These are phyloP conservation scores for Sphaerostilbella broomeana DNA, from an alignment of 2,329 filamentous ascomycete species.

Conservation along the genomic window DNA sequence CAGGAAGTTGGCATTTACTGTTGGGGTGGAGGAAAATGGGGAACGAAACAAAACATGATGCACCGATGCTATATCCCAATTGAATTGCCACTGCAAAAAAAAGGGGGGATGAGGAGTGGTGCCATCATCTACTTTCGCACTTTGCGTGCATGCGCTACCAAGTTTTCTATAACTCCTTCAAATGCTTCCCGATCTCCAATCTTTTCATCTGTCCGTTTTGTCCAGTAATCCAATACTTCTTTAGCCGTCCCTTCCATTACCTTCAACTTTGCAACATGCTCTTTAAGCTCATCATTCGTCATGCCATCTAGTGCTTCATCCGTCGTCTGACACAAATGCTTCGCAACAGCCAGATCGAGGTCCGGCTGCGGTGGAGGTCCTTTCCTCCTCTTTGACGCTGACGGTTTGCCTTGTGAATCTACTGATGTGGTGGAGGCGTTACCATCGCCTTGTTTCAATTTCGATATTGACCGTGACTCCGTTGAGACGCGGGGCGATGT, in stretches of 20 bases:
- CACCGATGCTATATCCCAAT: constrained; percentile 18
- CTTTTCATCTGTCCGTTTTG: constrained; percentile 76
- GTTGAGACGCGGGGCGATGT: constrained; percentile 50
- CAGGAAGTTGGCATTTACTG: too few relatives aligned
- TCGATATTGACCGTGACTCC: constrained; percentile 45
- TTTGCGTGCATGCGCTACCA: constrained; percentile 86
- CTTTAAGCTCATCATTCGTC: constrained; percentile 67
- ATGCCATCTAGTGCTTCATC: constrained; percentile 75
- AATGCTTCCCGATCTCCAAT: constrained; percentile 88
- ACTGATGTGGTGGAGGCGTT: constrained; percentile 54
- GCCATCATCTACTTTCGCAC: constrained; percentile 59
- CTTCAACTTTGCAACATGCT: constrained; percentile 64
- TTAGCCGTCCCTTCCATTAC: constrained; percentile 65
- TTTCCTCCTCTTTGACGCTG: constrained; percentile 38
- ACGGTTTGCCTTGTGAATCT: constrained; percentile 51
- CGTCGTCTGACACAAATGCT: constrained; percentile 74
- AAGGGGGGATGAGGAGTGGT: not conserved
- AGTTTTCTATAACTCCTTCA: constrained; percentile 92
- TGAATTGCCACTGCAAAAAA: constrained; percentile 13
- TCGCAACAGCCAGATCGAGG: constrained; percentile 71
- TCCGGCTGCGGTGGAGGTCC: constrained; percentile 64
- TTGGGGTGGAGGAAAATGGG: too few relatives aligned
- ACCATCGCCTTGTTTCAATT: constrained; percentile 39
- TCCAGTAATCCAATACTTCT: constrained; percentile 81
- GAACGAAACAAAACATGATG: constrained; percentile 4